A percentile compares a stretch with the other conserved stretches of the same genome.
Evolutionary conservation across 495 filamentous ascomycete genomes (phyloP).

Genomic region (Alectoria sarmentosa): DNA sequence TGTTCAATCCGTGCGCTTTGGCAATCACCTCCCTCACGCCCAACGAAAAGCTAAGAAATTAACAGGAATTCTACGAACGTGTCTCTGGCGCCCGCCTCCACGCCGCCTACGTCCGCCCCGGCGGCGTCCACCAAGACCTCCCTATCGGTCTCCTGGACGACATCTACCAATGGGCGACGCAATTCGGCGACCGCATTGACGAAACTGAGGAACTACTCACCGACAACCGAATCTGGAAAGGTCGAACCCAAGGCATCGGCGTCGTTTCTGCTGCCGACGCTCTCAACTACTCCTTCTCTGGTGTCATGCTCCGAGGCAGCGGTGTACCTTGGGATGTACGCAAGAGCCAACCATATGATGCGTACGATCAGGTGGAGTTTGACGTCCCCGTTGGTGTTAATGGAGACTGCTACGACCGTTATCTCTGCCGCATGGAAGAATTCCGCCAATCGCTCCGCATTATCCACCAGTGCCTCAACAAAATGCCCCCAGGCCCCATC

Average conservation of each 20-base stretch:
- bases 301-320: conserved; percentile 95
- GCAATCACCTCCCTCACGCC: not conserved
- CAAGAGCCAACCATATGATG: conserved; percentile 93
- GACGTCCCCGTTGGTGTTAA: conserved; percentile 95
- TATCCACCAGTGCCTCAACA: conserved; percentile 97
- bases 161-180: conserved; percentile 99
- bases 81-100: conserved; percentile 97
- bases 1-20: not conserved
- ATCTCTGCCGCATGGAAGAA: conserved; percentile 99
- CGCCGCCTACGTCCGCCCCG: conserved; percentile 95
- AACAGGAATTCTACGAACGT: conserved; percentile 98
- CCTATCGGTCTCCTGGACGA: conserved; percentile 94
- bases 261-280: conserved; percentile 88
- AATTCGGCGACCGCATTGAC: conserved; percentile 98
- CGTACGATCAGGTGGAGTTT: conserved; percentile 96
- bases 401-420: conserved; percentile 98
- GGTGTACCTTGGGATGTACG: conserved; percentile 98
- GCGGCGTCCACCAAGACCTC: conserved; percentile 93
- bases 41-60: not conserved
- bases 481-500: conserved; percentile 93
- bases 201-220: conserved; percentile 98
- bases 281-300: conserved; percentile 90
- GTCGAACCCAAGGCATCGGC: conserved; percentile 83
- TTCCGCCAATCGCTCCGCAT: conserved; percentile 97
- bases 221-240: conserved; percentile 99